Conservation (phyloP, 176 grass and related monocot genomes). For the Oryza nivara region DNA sequence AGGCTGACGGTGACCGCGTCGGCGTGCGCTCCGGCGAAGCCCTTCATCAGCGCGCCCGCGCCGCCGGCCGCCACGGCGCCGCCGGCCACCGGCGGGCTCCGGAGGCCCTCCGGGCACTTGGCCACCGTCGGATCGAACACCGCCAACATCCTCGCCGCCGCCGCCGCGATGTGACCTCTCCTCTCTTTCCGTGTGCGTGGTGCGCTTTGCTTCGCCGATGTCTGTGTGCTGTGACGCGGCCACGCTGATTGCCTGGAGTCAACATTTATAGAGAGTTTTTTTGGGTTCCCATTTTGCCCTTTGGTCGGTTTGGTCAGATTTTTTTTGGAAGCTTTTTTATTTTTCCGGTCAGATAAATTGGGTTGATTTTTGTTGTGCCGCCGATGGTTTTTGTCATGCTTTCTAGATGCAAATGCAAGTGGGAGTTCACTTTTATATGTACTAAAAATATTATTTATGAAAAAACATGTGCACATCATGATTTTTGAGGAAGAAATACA, state of each 20-base stretch:
- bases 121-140: conserved; percentile 91
- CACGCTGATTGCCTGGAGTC: conserved; percentile 23
- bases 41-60: conserved; percentile 59
- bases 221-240: conserved; percentile 25
- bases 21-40: conserved; percentile 54
- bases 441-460: too few species aligned
- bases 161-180: conserved; percentile 23
- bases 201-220: neutral
- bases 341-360: neutral
- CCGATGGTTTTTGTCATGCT: neutral
- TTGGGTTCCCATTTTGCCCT: conserved; percentile 45
- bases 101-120: conserved; percentile 86
- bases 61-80: conserved; percentile 26
- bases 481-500: too few species aligned
- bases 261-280: conserved; percentile 40
- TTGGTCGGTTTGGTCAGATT: conserved; percentile 38
- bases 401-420: neutral
- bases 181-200: conserved; percentile 32
- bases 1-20: conserved; percentile 75
- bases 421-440: neutral
- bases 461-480: too few species aligned
- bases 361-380: neutral
- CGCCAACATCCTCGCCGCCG: conserved; percentile 72
- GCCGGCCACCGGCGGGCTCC: conserved; percentile 54
- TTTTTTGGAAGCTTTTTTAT: neutral